A percentile compares a stretch with the other conserved stretches of the same genome.
These are phyloP conservation scores for Zygoascus biomembranicola DNA, from an alignment of 805 yeast species.

Conservation along the genomic window DNA sequence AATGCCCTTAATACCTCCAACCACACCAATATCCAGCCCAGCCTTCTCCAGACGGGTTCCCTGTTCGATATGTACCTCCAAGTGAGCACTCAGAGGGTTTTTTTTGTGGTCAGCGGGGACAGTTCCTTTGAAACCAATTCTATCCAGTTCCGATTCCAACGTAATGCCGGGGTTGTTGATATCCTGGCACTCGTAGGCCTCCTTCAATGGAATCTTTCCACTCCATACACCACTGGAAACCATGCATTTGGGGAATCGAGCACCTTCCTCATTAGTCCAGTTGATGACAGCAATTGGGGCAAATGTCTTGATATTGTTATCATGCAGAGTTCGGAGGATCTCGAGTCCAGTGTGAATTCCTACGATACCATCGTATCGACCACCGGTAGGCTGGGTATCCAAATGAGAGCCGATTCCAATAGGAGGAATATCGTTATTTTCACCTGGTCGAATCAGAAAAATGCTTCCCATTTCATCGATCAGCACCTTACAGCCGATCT, in stretches of 20 bases:
- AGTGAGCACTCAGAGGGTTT: slow-evolving; percentile 58
- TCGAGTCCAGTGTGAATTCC: slow-evolving; percentile 66
- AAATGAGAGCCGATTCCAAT: slow-evolving; percentile 67
- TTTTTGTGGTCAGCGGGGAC: slow-evolving; percentile 38
- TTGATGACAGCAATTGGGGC: slow-evolving; percentile 57
- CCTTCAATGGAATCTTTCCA: slow-evolving; percentile 38
- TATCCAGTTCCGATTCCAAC: slow-evolving; percentile 45
- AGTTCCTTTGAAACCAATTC: slow-evolving; percentile 58
- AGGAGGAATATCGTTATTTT: slow-evolving; percentile 39
- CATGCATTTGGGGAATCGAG: slow-evolving; percentile 61
- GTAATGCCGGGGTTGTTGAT: slow-evolving; percentile 42
- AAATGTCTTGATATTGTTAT: slow-evolving; percentile 49
- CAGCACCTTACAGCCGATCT: slow-evolving; percentile 48
- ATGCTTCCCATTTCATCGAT: slow-evolving; percentile 63
- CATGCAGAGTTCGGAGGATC: slow-evolving; percentile 56
- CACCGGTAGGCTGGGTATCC: slow-evolving; percentile 75
- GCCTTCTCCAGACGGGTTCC: slow-evolving; percentile 61
- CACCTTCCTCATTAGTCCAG: slow-evolving; percentile 79
- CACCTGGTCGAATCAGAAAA: slow-evolving; percentile 57
- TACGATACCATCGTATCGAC: slow-evolving; percentile 64
- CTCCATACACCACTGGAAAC: slow-evolving; percentile 68
- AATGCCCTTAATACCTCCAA: slow-evolving; percentile 58
- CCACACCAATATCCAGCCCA: slow-evolving; percentile 52
- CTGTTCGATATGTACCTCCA: slow-evolving; percentile 70
- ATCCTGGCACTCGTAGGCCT: slow-evolving; percentile 44